phyloP scores from a whole-genome alignment of 768 basidiomycete species.

The Pleurotus salmoneostramineus region DNA sequence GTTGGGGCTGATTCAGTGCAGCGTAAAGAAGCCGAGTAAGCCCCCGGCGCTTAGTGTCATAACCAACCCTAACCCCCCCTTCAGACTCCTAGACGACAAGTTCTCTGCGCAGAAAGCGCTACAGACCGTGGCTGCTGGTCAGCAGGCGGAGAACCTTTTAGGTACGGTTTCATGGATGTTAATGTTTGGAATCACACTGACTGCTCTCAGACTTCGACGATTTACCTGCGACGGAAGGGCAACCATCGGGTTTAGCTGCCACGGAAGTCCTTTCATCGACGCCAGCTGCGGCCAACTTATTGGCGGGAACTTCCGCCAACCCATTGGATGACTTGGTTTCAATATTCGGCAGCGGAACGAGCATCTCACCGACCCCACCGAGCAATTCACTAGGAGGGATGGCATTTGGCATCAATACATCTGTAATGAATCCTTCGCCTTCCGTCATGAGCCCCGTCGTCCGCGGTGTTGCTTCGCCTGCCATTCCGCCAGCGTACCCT shows the following conservation, averaged over 20 bases:
- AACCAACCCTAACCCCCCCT: not conserved
- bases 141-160: constrained; percentile 91
- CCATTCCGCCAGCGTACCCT: constrained; percentile 17
- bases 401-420: constrained; percentile 15
- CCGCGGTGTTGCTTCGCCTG: constrained; percentile 1
- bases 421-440: not conserved
- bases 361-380: constrained; percentile 16
- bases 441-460: not conserved
- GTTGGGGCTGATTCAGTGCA: constrained; percentile 80
- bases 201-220: constrained; percentile 77
- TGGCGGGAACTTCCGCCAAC: constrained; percentile 80
- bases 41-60: constrained; percentile 11
- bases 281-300: constrained; percentile 69
- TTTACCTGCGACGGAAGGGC: constrained; percentile 49
- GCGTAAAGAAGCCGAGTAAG: constrained; percentile 58
- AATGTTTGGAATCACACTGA: constrained; percentile 4
- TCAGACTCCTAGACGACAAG: constrained; percentile 63
- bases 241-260: constrained; percentile 75
- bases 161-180: constrained; percentile 23
- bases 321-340: constrained; percentile 93
- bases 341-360: constrained; percentile 69
- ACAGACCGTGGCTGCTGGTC: constrained; percentile 88
- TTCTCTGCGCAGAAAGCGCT: constrained; percentile 76
- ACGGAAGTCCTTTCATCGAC: constrained; percentile 69
- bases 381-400: constrained; percentile 13